These are phyloP conservation scores for carrot (Daucus carota) DNA, from an alignment of 129 eudicot species.

Conservation along the genomic window DNA sequence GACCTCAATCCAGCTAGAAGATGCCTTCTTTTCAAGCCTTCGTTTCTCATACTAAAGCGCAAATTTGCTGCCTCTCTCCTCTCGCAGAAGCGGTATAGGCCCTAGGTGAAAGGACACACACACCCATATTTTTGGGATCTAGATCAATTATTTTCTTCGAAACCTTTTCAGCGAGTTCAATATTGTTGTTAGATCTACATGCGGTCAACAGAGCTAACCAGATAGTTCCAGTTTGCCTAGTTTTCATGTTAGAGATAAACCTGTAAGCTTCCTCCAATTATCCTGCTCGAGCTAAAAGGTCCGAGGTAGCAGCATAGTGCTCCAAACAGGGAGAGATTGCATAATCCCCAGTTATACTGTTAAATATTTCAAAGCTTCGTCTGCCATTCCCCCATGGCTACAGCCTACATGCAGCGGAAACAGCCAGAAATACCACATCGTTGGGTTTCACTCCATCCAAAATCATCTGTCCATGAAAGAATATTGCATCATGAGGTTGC, in stretches of 20 bases:
- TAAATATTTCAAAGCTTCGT: slow-evolving; percentile 46
- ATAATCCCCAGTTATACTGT: slow-evolving; percentile 35
- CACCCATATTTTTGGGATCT: slow-evolving; percentile 40
- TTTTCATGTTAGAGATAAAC: slow-evolving; percentile 42
- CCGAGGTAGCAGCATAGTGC: slow-evolving; percentile 65
- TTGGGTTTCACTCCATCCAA: slow-evolving; percentile 41
- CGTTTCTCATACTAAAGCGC: slow-evolving; percentile 33
- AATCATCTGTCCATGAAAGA: slow-evolving; percentile 49
- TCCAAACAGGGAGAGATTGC: slow-evolving; percentile 46
- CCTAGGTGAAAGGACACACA: slow-evolving; percentile 50
- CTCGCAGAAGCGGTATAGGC: slow-evolving; percentile 53
- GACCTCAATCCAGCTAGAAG: slow-evolving; percentile 76
- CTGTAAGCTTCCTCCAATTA: slow-evolving; percentile 59
- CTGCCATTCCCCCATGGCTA: slow-evolving; percentile 69
- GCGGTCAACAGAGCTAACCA: slow-evolving; percentile 70
- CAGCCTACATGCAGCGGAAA: slow-evolving; percentile 87
- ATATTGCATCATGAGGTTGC: slow-evolving; percentile 49
- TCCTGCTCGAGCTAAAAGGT: slow-evolving; percentile 77
- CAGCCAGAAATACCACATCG: slow-evolving; percentile 47
- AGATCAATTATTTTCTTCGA: slow-evolving; percentile 24
- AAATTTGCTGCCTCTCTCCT: slow-evolving; percentile 51
- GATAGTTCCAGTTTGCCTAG: slow-evolving; percentile 25
- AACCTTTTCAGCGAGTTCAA: slow-evolving; percentile 71
- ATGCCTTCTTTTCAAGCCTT: slow-evolving; percentile 53
- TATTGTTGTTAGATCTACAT: slow-evolving; percentile 64